A percentile compares a stretch with the other conserved stretches of the same genome.
Conservation (phyloP, 140 eudicot species). For the Bidens hawaiensis region DNA sequence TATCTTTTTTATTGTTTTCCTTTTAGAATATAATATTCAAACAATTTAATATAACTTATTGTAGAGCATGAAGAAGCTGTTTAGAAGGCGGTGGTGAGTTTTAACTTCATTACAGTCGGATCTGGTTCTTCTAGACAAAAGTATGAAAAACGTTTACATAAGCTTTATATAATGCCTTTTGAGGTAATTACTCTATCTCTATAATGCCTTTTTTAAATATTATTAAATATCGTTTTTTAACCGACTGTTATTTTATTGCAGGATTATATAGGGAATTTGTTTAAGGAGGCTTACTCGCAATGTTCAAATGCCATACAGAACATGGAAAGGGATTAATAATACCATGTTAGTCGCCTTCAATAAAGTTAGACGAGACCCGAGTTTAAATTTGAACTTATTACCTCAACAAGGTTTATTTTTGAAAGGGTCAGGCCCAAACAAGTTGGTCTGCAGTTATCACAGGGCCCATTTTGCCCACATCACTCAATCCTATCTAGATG, state of each 20-base stretch:
- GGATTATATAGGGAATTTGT: conserved; percentile 85
- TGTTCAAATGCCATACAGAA: conserved; percentile 69
- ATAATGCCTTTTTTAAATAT: not conserved
- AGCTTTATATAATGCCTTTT: conserved; percentile 67
- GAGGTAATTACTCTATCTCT: conserved; percentile 68
- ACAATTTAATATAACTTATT: conserved; percentile 6
- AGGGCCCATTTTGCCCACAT: conserved; percentile 97
- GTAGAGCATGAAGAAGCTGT: conserved; percentile 92
- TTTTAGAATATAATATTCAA: not conserved
- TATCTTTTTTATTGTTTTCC: not conserved
- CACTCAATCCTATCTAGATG: conserved; percentile 95
- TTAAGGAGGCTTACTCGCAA: conserved; percentile 79
- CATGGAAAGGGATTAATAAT: conserved; percentile 83
- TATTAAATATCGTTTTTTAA: not conserved
- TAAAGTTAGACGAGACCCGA: no score
- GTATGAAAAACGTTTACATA: conserved; percentile 78
- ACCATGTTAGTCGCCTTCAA: conserved; percentile 66
- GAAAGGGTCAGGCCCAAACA: conserved; percentile 98
- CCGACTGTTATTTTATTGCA: conserved; percentile 28
- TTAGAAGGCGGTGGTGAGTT: conserved; percentile 62
- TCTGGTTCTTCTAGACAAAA: conserved; percentile 78
- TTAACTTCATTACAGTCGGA: conserved; percentile 82
- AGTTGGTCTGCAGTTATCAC: conserved; percentile 86
- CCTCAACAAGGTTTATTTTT: conserved; percentile 85
- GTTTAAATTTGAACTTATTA: no score